Percentiles rank a stretch among this genome's conserved stretches.
These are phyloP conservation scores for Yamadazyma triangularis DNA, from an alignment of 1,139 yeast species.

Conservation along the genomic window DNA sequence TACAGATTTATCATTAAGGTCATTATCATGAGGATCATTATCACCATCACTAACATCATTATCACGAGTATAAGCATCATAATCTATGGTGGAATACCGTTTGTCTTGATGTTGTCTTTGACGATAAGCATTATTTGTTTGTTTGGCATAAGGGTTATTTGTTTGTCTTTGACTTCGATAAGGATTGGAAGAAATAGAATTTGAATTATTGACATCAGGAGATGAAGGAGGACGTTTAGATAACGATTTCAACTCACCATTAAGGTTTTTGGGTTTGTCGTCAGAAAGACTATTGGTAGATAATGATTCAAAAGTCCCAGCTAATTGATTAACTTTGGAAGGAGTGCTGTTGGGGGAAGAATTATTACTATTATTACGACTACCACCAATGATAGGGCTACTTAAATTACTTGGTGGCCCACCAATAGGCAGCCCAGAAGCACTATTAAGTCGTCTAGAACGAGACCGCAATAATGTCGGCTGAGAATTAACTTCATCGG, in stretches of 20 bases:
- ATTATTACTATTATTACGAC: background rate
- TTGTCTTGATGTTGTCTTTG: background rate
- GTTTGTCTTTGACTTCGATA: background rate
- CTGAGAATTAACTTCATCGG: constrained; percentile 12
- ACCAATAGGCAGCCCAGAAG: background rate
- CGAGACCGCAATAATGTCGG: constrained; percentile 48
- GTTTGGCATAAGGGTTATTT: background rate
- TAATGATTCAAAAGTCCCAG: constrained; percentile 16
- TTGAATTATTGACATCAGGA: background rate
- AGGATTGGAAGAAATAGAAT: background rate
- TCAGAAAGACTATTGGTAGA: constrained; percentile 3
- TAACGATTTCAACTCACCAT: background rate
- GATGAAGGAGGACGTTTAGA: background rate
- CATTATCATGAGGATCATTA: background rate
- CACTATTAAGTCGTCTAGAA: constrained; percentile 46
- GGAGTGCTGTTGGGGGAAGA: constrained; percentile 4
- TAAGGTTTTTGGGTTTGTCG: background rate
- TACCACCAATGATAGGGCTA: too few species aligned
- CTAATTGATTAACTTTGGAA: constrained; percentile 10
- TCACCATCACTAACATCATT: constrained; percentile 1
- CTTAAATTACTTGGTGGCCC: background rate
- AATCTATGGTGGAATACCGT: background rate
- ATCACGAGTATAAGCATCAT: background rate
- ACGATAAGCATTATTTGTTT: background rate
- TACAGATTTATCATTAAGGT: constrained; percentile 1